Percentiles rank a stretch among this genome's conserved stretches.
phyloP scores from a whole-genome alignment of 164 flowering plant species.

The Tetrastigma voinierianum region DNA sequence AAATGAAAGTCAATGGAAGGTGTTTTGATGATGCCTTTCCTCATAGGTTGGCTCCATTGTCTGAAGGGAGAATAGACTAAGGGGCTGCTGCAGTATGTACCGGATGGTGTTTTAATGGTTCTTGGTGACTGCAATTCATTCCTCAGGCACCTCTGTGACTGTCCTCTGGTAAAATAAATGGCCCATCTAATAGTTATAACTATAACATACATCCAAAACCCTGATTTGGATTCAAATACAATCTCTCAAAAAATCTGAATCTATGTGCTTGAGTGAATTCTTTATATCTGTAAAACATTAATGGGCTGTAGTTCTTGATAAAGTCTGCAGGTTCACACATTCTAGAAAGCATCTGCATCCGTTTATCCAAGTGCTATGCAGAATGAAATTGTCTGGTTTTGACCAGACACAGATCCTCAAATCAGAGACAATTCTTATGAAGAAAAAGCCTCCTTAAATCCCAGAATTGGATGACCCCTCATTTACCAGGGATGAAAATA shows the following conservation, averaged over 20 bases:
- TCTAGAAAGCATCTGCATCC: slow-evolving; percentile 76
- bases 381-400: slow-evolving; percentile 88
- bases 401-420: slow-evolving; percentile 75
- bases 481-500: too few species aligned
- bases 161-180: too few species aligned
- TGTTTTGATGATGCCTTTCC: slow-evolving; percentile 84
- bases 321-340: slow-evolving; percentile 66
- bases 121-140: slow-evolving; percentile 36
- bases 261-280: too few species aligned
- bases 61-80: slow-evolving; percentile 89
- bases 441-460: slow-evolving; percentile 69
- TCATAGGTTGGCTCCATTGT: slow-evolving; percentile 90
- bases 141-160: too few species aligned
- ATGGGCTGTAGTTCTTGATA: too few species aligned
- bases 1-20: slow-evolving; percentile 72
- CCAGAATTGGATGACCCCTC: slow-evolving; percentile 86
- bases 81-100: slow-evolving; percentile 85
- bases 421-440: slow-evolving; percentile 50
- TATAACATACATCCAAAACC: too few species aligned
- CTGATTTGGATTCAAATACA: neutral
- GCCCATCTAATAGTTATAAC: too few species aligned
- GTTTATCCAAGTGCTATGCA: slow-evolving; percentile 82
- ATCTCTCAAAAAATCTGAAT: too few species aligned
- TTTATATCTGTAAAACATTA: too few species aligned
- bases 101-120: slow-evolving; percentile 96